Base-by-base conservation (phyloP, 495 filamentous ascomycete species). In the Monascus purpureus region DNA sequence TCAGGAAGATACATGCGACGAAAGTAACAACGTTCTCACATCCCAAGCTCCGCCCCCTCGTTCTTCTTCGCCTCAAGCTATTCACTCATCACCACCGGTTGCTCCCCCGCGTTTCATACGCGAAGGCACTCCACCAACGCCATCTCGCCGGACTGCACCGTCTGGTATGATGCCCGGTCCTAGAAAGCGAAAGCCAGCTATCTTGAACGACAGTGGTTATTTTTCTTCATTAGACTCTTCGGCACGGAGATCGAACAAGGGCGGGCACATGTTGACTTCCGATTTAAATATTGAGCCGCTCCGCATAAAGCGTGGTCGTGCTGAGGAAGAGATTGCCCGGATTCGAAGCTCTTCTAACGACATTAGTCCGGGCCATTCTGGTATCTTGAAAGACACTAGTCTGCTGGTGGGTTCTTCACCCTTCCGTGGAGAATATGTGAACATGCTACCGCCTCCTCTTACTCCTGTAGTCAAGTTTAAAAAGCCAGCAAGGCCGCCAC, bases 171-270 rank as follows among this genome's bases (percentile, higher is more conserved):
- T 59, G 25, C 67, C 64, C 40, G 72, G 67, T 8, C 59, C 66
- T 8, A 70, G 75, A 29, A 88, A 82, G 53, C 74, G 80, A 28
- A 87, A 82, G 47, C 54, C 54, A n/a, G 70, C 74, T 42, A 72
- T 73, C 9, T 75, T 93, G 60, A 85, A 93, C 42, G 90, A 97
- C 45, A 94, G 87, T 51, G 90, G 90, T 8, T 97, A 95, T 52
- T 93, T 93, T 45, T 97, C 90, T 1, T 95, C 88, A 0, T 60
- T 97, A n/a, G 90, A 95, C 27, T 96, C 90, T 1, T 95, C 90
- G 0, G 83, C 67, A n/a, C 65, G 82, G 42, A 70, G 87, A 19
- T 75, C 78, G 17, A 72, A 73, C 32, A 72, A 72, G 33, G 47
- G 60, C 20, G 62, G 60, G 5, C 59, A 72, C 35, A 65, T 82